Base-by-base conservation (phyloP, 2,329 filamentous ascomycete genomes). In the Fusarium keratoplasticum region DNA sequence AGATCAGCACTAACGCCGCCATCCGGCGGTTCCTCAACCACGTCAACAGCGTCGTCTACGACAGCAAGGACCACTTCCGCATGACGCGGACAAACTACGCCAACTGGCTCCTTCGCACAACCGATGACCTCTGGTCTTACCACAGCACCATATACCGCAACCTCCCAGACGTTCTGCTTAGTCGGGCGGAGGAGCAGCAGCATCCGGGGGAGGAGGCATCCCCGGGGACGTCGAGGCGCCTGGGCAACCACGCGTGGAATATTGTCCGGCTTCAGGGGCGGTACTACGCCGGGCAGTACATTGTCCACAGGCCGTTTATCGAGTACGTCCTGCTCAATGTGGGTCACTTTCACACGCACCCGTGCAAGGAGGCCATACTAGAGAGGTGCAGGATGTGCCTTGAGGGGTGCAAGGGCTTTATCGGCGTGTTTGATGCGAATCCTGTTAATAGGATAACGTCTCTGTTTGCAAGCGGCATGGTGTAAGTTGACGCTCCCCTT, bases 221-320 rank as follows among this genome's bases (percentile, higher is more conserved):
- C 1, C 69, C 68, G 2, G 29, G n/a, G 1, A 71, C 59, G 5
- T 50, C 71, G 0, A 65, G 61, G 0, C 64, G 59, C 0, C 54
- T 73, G 0, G 72, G 74, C 0, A 81, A 81, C n/a, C 76, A 80
- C n/a, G 72, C 77, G 0, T 81, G 80, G 80, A 81, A 81, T 9
- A 77, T 81, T 0, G 27, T 80, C 0, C 60, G 80, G 20, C 71
- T 81, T 0, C 73, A 78, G 29, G 79, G 80, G 0, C 64, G 80
- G 6, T 81, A 80, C 22, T 80, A 74, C 9, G 79, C 80, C 0
- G 80, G 78, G 0, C 78, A 80, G 18, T 80, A 81, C 38, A 80
- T 81, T 6, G 80, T 81, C 1, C 77, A 81, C 27, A 66, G 79
- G 1, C 80, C 80, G 1, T 79, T 81, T 10, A 70, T 81, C 9